Conservation (phyloP, 1,284 basidiomycete species). For the Rhizoctonia solani region DNA sequence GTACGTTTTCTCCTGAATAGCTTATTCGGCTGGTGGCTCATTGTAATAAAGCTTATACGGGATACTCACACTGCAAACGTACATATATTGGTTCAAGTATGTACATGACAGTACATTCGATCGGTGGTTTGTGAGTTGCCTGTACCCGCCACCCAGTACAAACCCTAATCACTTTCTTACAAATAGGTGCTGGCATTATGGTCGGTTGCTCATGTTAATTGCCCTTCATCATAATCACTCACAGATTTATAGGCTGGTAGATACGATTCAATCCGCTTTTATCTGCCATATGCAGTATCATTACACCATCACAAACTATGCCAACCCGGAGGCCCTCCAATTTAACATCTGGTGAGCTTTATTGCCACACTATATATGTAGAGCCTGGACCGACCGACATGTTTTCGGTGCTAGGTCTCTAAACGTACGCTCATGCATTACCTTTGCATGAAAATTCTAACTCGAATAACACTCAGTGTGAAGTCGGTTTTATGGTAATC, state of each 20-base stretch:
- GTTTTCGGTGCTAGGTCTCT: conserved; percentile 41
- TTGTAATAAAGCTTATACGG: conserved; percentile 10
- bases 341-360: conserved; percentile 43
- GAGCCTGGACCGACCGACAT: background rate
- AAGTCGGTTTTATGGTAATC: conserved; percentile 37
- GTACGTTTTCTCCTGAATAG: conserved; percentile 13
- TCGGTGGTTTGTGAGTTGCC: conserved; percentile 8
- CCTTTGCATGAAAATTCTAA: background rate
- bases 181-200: conserved; percentile 12
- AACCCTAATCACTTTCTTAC: background rate
- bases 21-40: too few relatives aligned
- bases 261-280: conserved; percentile 7
- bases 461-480: background rate
- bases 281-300: conserved; percentile 29
- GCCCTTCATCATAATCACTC: background rate
- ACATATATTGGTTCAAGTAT: conserved; percentile 24
- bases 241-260: background rate
- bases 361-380: background rate
- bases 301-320: conserved; percentile 45
- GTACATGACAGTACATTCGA: conserved; percentile 10
- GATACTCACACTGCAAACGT: conserved; percentile 25
- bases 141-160: background rate
- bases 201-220: background rate
- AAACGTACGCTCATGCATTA: conserved; percentile 41
- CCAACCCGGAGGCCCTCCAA: conserved; percentile 41